Base-by-base conservation (phyloP, 2,329 filamentous ascomycete genomes). In the Mariannaea sp. region DNA sequence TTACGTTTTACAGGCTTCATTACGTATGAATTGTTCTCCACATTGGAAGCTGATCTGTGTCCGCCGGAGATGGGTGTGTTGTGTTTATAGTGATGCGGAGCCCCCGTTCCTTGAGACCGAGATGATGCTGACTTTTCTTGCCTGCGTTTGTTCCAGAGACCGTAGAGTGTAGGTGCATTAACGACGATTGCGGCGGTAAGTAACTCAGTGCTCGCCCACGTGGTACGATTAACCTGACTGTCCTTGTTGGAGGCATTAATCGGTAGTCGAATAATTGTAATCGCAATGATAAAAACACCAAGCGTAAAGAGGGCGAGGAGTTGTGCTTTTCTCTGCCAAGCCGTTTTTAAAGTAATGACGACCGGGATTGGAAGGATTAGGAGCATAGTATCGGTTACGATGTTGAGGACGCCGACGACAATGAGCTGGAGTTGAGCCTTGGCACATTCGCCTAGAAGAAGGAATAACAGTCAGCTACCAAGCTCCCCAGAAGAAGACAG, bases 201-300 rank as follows among this genome's bases (percentile, higher is more conserved):
- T n/a, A 75, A 64, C 50, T 76, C 74, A 4, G 67, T 66, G 30
- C 70, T 73, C 5, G 71, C 71, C 69, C 72, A 75, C 1, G 70
- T 71, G 4, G 71, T 71, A 13, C 73, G 67, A 38, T 68, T 71
- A 5, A 69, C 56, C 32, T 73, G 73, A 19, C 65, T 65, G 35
- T 70, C 62, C 38, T 70, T 69, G 26, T 71, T 65, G 14, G 60
- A 55, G n/a, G 65, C 53, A 45, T 73, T 74, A 46, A 74, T 71
- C 1, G 69, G 72, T 2, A 76, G 63, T 5, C 73, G 68, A 16
- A 74, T 65, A n/a, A 73, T 59, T 1, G 73, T 75, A 19, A 75
- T 68, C 19, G 67, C 60, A 39, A 75, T 72, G 50, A 75, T 73
- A 40, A 75, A 71, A 13, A 71, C 61, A 13, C 72, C 73, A 13